phyloP scores from a whole-genome alignment of 805 yeast genomes.

The Barnettozyma salicaria region DNA sequence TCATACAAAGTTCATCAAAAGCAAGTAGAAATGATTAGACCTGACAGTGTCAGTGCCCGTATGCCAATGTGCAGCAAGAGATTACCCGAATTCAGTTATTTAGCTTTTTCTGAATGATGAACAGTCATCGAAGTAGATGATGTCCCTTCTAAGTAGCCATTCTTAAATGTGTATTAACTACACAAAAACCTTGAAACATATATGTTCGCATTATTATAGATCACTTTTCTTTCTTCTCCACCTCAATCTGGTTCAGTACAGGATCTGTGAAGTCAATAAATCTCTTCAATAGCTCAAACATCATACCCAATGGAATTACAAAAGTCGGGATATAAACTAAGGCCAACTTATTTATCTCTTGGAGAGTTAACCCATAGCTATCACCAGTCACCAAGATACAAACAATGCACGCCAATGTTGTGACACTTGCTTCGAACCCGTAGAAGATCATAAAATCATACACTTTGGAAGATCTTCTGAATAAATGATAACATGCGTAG shows the following conservation, averaged over 20 bases:
- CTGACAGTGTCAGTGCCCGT: too few species aligned
- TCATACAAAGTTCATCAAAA: neutral
- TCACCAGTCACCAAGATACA: slow-evolving; percentile 37
- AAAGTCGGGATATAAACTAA: slow-evolving; percentile 66
- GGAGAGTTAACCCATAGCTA: slow-evolving; percentile 25
- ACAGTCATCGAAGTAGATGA: too few species aligned
- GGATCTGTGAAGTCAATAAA: neutral
- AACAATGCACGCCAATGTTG: slow-evolving; percentile 70
- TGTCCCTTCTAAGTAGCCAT: too few species aligned
- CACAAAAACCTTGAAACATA: too few species aligned
- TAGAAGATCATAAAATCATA: slow-evolving; percentile 50
- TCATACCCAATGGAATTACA: slow-evolving; percentile 54
- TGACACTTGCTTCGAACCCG: slow-evolving; percentile 77
- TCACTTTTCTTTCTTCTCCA: neutral
- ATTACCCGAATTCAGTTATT: too few species aligned
- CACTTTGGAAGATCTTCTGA: slow-evolving; percentile 30
- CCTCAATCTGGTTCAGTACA: too few species aligned
- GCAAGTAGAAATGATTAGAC: too few species aligned
- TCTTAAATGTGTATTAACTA: too few species aligned
- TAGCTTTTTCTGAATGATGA: too few species aligned
- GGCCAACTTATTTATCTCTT: slow-evolving; percentile 39
- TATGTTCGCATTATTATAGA: too few species aligned
- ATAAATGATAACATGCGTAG: slow-evolving; percentile 33
- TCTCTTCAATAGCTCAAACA: slow-evolving; percentile 22
- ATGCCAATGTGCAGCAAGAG: too few species aligned